Evolutionary conservation across 2,329 filamentous ascomycete genomes (phyloP).

Genomic region (Clathrospora elynae): DNA sequence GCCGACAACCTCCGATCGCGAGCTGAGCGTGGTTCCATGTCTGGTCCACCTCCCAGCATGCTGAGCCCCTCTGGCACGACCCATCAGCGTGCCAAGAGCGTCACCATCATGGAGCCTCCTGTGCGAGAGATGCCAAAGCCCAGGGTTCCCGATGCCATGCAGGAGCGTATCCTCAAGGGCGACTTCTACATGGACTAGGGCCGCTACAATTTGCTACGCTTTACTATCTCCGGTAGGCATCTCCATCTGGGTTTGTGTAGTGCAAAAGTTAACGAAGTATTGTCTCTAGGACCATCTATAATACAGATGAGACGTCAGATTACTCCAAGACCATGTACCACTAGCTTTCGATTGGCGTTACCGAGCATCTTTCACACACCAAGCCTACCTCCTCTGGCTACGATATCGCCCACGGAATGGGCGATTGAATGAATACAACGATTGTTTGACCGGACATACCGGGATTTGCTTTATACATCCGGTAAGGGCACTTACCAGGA

Average conservation of each 20-base stretch:
- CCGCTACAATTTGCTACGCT: slow-evolving; percentile 11
- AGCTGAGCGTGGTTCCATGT: slow-evolving; percentile 73
- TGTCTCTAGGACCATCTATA: slow-evolving; percentile 11
- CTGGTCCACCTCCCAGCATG: slow-evolving; percentile 48
- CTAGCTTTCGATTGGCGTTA: slow-evolving; percentile 16
- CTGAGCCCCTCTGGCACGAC: slow-evolving; percentile 13
- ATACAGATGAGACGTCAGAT: slow-evolving; percentile 15
- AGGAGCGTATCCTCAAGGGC: slow-evolving; percentile 95
- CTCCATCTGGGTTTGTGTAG: slow-evolving; percentile 1
- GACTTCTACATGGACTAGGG: slow-evolving; percentile 95
- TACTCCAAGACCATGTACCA: slow-evolving; percentile 22
- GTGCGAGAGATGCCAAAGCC: slow-evolving; percentile 64
- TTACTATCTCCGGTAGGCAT: slow-evolving; percentile 31
- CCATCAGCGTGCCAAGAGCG: slow-evolving; percentile 72
- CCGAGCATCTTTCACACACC: slow-evolving; percentile 4
- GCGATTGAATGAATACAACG: slow-evolving; percentile 12
- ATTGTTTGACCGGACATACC: slow-evolving; percentile 26
- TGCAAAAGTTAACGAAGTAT: slow-evolving; percentile 10
- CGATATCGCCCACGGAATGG: slow-evolving; percentile 7
- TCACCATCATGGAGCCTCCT: slow-evolving; percentile 65
- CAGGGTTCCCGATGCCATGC: slow-evolving; percentile 79
- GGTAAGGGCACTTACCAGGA: slow-evolving; percentile 2
- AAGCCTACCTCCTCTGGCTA: slow-evolving; percentile 8
- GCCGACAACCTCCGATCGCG: slow-evolving; percentile 92
- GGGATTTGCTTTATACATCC: slow-evolving; percentile 7